Base-by-base conservation (phyloP, 768 basidiomycete species). In the Trametes gibbosa region DNA sequence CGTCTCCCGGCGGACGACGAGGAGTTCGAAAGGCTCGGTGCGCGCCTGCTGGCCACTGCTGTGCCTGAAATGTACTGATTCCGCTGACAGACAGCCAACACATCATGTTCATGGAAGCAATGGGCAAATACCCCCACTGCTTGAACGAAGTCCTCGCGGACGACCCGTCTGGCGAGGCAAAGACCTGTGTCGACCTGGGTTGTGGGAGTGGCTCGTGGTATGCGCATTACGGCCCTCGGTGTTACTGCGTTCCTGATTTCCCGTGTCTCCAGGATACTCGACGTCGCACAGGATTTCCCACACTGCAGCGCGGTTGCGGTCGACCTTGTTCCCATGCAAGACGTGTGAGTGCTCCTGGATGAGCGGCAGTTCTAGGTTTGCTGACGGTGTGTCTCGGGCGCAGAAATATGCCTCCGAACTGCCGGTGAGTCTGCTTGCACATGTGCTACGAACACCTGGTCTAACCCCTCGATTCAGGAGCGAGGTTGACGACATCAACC, bases 401-500 rank as follows among this genome's bases (percentile, higher is more conserved):
- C 63, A 88, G 87, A 46, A 69, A 76, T 34, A 85, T 90, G 82
- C 89, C 88, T 37, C 75, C 74, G 41, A 91, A 92, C 68, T 81
- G 82, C 72, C 83, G 88, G 86, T 89, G 61, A 61, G 69, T 50
- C 40, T 29, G 14, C 19, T 43, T 37, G 10, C 45, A 10, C 23
- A 32, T 37, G 45, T 32, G 21, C 7, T 16, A 24, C 25, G n/a
- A 34, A 6, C 39, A 21, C 34, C 42, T 25, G 19, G 27, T 34
- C 58, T 50, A 50, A 34, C 8, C 19, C 29, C 9, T 19, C 48
- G 29, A 32, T 32, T 3, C 58, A 91, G 89, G 76, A 89, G 86
- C 66, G 90, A 92, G 70, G 81, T 91, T 8, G 90, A 92, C 68
- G 90, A 92, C 69, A 84, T 92, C 69, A 92, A 92, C 72, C 81